Evolutionary conservation across 495 filamentous ascomycete genomes (phyloP).

Genomic region (Usnea hakonensis): DNA sequence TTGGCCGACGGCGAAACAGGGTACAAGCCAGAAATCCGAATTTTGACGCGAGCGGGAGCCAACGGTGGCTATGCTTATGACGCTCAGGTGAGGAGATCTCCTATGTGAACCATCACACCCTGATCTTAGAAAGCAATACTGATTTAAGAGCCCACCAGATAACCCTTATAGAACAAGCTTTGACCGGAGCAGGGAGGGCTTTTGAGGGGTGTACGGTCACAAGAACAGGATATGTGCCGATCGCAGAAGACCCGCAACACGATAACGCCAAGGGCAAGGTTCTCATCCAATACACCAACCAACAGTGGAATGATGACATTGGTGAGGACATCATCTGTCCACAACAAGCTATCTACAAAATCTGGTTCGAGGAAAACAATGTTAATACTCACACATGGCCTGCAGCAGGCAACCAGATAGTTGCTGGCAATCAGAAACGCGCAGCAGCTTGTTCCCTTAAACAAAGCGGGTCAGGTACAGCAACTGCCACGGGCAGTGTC

Average conservation of each 20-base stretch:
- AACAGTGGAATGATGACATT: not conserved
- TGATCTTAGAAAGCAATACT: not conserved
- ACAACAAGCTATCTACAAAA: constrained; percentile 3
- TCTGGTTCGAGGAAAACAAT: not conserved
- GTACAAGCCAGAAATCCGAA: too few species aligned
- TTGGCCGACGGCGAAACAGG: too few species aligned
- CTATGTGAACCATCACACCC: too few species aligned
- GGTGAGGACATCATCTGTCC: not conserved
- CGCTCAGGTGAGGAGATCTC: too few species aligned
- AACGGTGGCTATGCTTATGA: too few species aligned
- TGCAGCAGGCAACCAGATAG: not conserved
- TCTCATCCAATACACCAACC: constrained; percentile 1
- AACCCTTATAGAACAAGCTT: not conserved
- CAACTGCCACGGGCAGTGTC: not conserved
- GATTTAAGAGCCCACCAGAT: not conserved
- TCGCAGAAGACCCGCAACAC: not conserved
- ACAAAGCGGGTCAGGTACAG: not conserved
- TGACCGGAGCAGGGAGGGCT: not conserved
- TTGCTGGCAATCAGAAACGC: not conserved
- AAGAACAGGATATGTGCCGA: not conserved
- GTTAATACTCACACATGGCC: not conserved
- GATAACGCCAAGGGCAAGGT: not conserved
- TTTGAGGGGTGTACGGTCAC: not conserved
- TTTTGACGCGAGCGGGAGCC: too few species aligned
- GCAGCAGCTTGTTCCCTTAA: not conserved